Percentiles rank a stretch among this genome's conserved stretches.
Conservation (phyloP, 1,139 yeast genomes). For the Suhomyces bribrorum region DNA sequence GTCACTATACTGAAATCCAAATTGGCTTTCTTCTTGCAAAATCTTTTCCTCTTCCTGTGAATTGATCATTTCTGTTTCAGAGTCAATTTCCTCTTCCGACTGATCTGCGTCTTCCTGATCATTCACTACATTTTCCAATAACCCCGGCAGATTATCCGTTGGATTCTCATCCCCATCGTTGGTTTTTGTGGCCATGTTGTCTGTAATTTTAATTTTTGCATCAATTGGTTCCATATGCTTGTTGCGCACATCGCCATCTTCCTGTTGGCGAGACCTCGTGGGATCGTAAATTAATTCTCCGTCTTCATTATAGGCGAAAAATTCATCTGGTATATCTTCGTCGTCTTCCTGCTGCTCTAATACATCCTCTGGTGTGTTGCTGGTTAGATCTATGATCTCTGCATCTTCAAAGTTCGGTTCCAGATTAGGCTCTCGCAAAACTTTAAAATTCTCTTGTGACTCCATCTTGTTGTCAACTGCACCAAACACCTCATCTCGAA, state of each 20-base stretch:
- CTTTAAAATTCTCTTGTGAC: background rate
- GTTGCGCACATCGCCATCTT: background rate
- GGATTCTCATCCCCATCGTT: no score
- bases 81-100: conserved; percentile 1
- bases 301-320: conserved; percentile 18
- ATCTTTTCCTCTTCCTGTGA: conserved; percentile 12
- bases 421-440: no score
- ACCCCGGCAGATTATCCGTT: background rate
- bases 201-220: background rate
- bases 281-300: conserved; percentile 29
- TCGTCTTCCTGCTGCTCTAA: conserved; percentile 1
- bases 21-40: conserved; percentile 24
- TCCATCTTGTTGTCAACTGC: background rate
- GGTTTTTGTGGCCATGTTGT: no score
- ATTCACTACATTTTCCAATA: no score
- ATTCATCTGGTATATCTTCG: conserved; percentile 18
- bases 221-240: background rate
- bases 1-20: conserved; percentile 37
- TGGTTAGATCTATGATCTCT: no score
- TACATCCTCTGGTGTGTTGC: no score
- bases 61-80: conserved; percentile 7
- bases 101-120: background rate
- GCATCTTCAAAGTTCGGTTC: no score
- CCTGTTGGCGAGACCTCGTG: background rate
- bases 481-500: background rate